Base-by-base conservation (phyloP, 495 filamentous ascomycete genomes). In the Podospora anserina region DNA sequence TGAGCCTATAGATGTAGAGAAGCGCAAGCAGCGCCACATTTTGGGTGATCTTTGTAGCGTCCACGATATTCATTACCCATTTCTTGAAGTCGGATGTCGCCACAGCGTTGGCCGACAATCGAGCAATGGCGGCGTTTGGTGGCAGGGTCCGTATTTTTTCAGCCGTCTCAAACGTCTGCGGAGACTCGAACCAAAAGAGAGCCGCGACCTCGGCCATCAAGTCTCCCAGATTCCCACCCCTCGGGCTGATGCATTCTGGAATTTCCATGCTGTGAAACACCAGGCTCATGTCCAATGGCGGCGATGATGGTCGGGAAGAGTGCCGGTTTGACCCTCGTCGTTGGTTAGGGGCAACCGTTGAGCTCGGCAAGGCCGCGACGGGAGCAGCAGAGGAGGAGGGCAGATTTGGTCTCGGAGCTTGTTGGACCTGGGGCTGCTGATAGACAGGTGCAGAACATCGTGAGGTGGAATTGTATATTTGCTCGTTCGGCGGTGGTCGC, bases 121-220 rank as follows among this genome's bases (percentile, higher is more conserved):
- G 80, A 44, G 80, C 82, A 23, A 87, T 72, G 54, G 84, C 79
- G 18, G 74, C 63, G 7, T 66, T 68, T 27, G 80, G 71, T 54
- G 80, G 73, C 20, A 83, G 75, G 6, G 80, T 76, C n/a, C 79
- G 79, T 16, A 87, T 82, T 23, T 90, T 86, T 76, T 94, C 91
- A 59, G 95, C 89, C 63, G 83, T 80, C 67, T 88, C 86, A 18
- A 97, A 81, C 56, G 90, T 90, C 19, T 89, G 82, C 6, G 90
- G 89, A n/a, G 89, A 90, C 77, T 98, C 96, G 74, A 98, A 99
- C 96, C 96, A 99, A 81, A 99, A 97, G 32, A 99, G 83, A 72
- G 94, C 97, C 1, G 95, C 96, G 79, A 97, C 90, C 91, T 98
- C 87, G 39, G 92, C 91, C 56, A 92, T 91, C 76, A 96, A 94